These are phyloP conservation scores for Pseudocercospora macadamiae DNA, from an alignment of 2,329 filamentous ascomycete species.

Conservation along the genomic window DNA sequence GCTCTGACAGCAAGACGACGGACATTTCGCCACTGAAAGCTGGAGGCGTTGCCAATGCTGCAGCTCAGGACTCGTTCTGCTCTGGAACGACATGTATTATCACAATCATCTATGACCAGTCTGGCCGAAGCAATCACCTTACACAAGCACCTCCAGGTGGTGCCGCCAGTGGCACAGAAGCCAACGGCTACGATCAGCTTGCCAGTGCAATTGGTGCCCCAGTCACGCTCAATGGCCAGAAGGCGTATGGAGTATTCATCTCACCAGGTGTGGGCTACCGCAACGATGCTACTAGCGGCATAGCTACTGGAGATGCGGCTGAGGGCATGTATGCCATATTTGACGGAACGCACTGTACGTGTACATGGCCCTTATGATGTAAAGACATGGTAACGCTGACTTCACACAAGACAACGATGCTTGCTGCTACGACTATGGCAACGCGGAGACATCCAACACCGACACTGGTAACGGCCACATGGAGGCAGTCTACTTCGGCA, in stretches of 20 bases:
- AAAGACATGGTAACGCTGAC: background rate
- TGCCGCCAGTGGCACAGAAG: conserved; percentile 59
- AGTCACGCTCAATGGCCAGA: conserved; percentile 60
- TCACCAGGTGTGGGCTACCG: conserved; percentile 66
- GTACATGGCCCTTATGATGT: too few relatives aligned
- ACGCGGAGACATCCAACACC: conserved; percentile 44
- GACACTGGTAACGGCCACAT: conserved; percentile 66
- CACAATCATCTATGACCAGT: conserved; percentile 66
- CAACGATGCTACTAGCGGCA: conserved; percentile 58
- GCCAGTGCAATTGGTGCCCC: conserved; percentile 64
- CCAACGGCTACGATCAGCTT: conserved; percentile 62
- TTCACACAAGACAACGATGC: conserved; percentile 48
- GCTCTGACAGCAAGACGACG: conserved; percentile 54
- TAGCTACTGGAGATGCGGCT: conserved; percentile 57
- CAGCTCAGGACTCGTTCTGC: conserved; percentile 63
- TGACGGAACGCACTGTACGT: conserved; percentile 59
- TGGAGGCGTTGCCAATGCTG: conserved; percentile 65
- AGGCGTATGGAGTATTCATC: conserved; percentile 66
- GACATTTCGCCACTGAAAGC: conserved; percentile 57
- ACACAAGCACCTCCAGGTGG: conserved; percentile 61
- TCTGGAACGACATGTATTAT: conserved; percentile 64
- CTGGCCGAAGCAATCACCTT: conserved; percentile 63
- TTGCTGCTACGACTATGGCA: conserved; percentile 56
- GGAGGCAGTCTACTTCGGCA: conserved; percentile 69
- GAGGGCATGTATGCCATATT: conserved; percentile 65